Base-by-base conservation (phyloP, 148 eudicot genomes). In the Vaccinium darrowii region DNA sequence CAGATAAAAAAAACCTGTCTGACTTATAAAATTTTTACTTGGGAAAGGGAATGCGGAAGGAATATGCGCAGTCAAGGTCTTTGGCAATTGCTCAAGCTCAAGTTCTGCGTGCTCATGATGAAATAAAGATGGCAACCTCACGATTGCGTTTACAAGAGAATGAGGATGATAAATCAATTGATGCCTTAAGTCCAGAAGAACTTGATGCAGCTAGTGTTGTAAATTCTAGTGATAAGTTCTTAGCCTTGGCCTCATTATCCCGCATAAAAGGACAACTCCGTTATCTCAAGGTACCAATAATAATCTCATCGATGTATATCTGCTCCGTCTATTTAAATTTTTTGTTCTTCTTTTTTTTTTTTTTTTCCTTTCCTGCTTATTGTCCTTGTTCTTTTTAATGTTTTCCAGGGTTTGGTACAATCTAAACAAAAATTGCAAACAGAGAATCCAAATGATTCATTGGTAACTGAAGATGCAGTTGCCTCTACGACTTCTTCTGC, bases 101-200 rank as follows among this genome's bases (percentile, higher is more conserved):
- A 65, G 89, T 95, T 84, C 88, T 97, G 69, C 95, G 94, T 87
- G 99, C 99, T 83, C 91, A 97, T 89, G 99, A 97, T 91, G 99
- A 97, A 90, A 88, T 97, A 71, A 93, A 92, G 91, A 97, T 97
- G 99, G 98, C 99, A 84, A 93, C 98, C 83, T 95, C 99, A 83
- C 93, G 99, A 78, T 87, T 97, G 85, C 95, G 98, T 83, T 87
- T 97, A 80, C 92, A 89, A 86, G 93, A 95, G 86, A 89, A 87
- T 79, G 91, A 89, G 80, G 92, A 92, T 76, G 99, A 94, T 85
- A 89, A 82, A 21, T 94, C 98, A 76, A 89, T 97, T 82, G 96
- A 97, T 86, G 98, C 94, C 65, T 84, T 97, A 80, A 88, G 95
- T 87, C 88, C 84, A 47, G 99, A 88, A 90, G 98, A 97, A 83